Percentiles rank a stretch among this genome's conserved stretches.
phyloP scores from a whole-genome alignment of 2,329 filamentous ascomycete species.

The Truncatella angustata region DNA sequence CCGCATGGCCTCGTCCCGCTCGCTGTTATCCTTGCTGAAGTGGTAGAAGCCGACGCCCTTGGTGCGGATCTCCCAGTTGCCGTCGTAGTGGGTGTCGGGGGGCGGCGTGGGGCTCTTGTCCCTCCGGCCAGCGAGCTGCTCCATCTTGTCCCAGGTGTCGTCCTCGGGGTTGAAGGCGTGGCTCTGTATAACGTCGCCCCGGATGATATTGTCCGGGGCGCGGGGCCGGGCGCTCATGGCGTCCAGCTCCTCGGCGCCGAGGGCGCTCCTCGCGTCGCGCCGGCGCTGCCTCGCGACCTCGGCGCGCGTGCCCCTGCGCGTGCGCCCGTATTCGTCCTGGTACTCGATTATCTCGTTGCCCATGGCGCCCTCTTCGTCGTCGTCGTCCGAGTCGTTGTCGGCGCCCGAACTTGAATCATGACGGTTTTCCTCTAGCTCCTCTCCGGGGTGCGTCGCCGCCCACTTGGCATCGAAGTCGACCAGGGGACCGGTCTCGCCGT shows the following conservation, averaged over 20 bases:
- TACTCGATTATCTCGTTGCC: slow-evolving; percentile 74
- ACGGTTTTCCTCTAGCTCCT: slow-evolving; percentile 31
- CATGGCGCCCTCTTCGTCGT: slow-evolving; percentile 40
- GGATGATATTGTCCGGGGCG: slow-evolving; percentile 71
- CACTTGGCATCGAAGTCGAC: slow-evolving; percentile 97
- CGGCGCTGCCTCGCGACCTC: slow-evolving; percentile 65
- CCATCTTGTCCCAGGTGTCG: slow-evolving; percentile 63
- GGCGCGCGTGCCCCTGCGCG: slow-evolving; percentile 67
- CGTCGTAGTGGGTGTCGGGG: slow-evolving; percentile 80
- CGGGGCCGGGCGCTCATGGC: slow-evolving; percentile 65
- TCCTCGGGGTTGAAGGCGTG: slow-evolving; percentile 79
- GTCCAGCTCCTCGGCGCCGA: slow-evolving; percentile 61
- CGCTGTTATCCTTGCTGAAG: slow-evolving; percentile 73
- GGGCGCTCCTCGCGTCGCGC: slow-evolving; percentile 47
- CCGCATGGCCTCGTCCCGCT: slow-evolving; percentile 70
- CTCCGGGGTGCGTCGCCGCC: slow-evolving; percentile 68
- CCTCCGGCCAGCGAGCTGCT: slow-evolving; percentile 70
- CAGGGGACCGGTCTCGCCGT: slow-evolving; percentile 64
- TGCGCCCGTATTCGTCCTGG: slow-evolving; percentile 89
- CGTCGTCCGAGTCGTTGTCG: slow-evolving; percentile 57
- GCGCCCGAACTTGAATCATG: slow-evolving; percentile 47
- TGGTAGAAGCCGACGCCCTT: slow-evolving; percentile 92
- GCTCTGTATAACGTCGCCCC: slow-evolving; percentile 81
- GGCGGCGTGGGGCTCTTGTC: slow-evolving; percentile 81
- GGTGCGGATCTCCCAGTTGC: slow-evolving; percentile 75